A percentile compares a stretch with the other conserved stretches of the same genome.
These are phyloP conservation scores for Sedum album DNA, from an alignment of 164 flowering plant species.

Conservation along the genomic window DNA sequence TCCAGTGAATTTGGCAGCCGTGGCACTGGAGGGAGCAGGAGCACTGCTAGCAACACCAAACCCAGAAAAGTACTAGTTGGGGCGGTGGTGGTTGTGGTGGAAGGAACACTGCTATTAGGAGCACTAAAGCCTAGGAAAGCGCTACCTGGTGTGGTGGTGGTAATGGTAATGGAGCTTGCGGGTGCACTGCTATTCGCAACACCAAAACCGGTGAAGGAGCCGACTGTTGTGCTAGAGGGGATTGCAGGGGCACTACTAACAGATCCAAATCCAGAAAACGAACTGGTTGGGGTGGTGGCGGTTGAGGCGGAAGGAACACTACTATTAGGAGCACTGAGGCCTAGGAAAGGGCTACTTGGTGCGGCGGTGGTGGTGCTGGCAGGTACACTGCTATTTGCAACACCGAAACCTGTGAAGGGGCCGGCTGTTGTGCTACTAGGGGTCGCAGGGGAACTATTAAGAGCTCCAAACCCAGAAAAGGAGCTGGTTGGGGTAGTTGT, in stretches of 20 bases:
- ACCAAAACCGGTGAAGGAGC: neutral
- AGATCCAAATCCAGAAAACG: neutral
- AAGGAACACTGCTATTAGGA: neutral
- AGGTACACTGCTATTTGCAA: neutral
- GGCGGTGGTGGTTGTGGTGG: neutral
- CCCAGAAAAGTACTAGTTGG: neutral
- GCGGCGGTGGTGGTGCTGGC: neutral
- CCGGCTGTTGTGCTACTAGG: neutral
- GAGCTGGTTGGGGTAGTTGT: neutral
- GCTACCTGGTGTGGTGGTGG: neutral
- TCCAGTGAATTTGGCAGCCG: neutral
- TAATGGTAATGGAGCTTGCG: neutral
- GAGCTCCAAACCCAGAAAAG: neutral
- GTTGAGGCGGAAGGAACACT: neutral
- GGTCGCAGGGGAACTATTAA: neutral
- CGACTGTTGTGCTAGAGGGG: too few relatives aligned
- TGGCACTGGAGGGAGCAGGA: neutral
- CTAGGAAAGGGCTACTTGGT: neutral
- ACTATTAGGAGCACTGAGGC: neutral
- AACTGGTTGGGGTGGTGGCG: neutral
- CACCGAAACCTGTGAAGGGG: neutral
- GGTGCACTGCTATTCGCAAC: neutral
- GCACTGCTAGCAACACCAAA: neutral
- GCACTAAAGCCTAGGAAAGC: neutral
- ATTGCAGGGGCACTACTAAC: too few relatives aligned